Base-by-base conservation (phyloP, 2,329 filamentous ascomycete genomes). In the Cladophialophora exuberans region DNA sequence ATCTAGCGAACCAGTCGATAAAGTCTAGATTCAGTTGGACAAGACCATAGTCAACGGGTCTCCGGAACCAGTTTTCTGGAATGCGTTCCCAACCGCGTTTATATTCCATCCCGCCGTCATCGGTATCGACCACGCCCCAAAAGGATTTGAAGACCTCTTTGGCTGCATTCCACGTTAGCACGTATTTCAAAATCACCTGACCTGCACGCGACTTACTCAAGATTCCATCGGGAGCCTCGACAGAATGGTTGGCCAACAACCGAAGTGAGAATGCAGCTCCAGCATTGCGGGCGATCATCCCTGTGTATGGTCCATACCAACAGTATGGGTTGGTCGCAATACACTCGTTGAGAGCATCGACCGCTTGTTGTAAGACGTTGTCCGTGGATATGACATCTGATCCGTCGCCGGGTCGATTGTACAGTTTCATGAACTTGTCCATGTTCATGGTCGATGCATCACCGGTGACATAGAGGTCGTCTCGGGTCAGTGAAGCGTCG, bases 291-390 rank as follows among this genome's bases (percentile, higher is more conserved):
- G 72, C 74, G 17, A 80, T 64, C 69, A 69, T 83, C 81, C 80
- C 79, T 2, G 76, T 79, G 49, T 77, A 74, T 1, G 79, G 80
- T 1, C 79, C 79, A 47, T 78, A 81, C 67, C 79, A 83, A 65
- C 81, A 82, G 43, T 78, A 70, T 0, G 79, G 79, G 63, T 83
- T 83, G 22, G 72, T 75, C 20, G 68, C 66, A 7, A 81, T 73
- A 35, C 73, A 77, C 61, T 82, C 69, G 11, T 77, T 60, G 63
- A 77, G 79, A 2, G 79, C 74, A 11, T 70, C 64, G 7, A 72
- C 70, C 7, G 76, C 74, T 31, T 76, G 75, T 33, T 73, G 63
- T 2, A 56, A 31, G 15, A 47, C 41, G 22, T 56, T 33, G 11
- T 56, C 47, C 10, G 39, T 51, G 30, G 53, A 47, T 13, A 56